phyloP scores from a whole-genome alignment of 176 grass and related monocot species.

The Triticum turgidum region DNA sequence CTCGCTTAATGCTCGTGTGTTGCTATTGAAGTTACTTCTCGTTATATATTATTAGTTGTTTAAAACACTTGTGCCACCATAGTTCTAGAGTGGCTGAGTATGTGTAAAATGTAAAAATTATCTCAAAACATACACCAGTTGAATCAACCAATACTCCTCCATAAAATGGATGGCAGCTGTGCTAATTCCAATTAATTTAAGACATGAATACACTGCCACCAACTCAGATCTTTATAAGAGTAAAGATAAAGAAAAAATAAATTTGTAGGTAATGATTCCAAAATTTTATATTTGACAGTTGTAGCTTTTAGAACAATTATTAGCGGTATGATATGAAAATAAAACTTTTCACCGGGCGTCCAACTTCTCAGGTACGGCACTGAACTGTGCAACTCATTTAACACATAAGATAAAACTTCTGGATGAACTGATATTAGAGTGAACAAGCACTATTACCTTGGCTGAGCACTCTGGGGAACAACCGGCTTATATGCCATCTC shows the following conservation, averaged over 20 bases:
- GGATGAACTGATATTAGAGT: background rate
- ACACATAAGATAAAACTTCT: slow-evolving; percentile 10
- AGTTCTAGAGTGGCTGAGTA: background rate
- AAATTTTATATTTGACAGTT: background rate
- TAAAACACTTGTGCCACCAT: background rate
- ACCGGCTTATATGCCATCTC: slow-evolving; percentile 67
- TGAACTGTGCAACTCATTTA: background rate
- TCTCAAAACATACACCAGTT: background rate
- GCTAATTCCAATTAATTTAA: background rate
- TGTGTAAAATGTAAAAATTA: background rate
- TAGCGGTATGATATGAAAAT: background rate
- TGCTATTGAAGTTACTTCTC: background rate
- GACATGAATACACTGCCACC: background rate
- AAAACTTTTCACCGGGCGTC: background rate
- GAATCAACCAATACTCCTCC: background rate
- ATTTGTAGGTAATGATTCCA: background rate
- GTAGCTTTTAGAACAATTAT: background rate
- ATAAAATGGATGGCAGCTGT: background rate
- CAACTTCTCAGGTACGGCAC: background rate
- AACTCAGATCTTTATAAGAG: background rate
- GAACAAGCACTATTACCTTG: slow-evolving; percentile 48
- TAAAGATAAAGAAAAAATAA: background rate
- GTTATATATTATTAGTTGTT: background rate
- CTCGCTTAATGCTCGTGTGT: background rate
- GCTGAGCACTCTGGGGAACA: slow-evolving; percentile 52